These are phyloP conservation scores for Corynascus novoguineensis DNA, from an alignment of 495 filamentous ascomycete species.

Conservation along the genomic window DNA sequence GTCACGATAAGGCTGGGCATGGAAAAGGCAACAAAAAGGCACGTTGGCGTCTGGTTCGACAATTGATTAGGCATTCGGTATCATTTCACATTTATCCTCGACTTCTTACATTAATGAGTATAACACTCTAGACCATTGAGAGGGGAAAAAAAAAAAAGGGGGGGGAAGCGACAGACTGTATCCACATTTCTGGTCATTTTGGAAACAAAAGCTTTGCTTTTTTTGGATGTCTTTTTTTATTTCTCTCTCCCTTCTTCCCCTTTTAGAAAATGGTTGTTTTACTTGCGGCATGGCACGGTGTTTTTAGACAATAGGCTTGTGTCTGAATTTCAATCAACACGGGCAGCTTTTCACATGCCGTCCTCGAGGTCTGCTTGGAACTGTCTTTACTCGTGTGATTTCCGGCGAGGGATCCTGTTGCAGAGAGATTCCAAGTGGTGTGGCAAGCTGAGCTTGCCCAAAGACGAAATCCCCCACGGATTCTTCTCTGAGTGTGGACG, in stretches of 20 bases:
- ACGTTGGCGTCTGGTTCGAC: neutral
- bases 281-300: too few species aligned
- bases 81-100: neutral
- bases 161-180: neutral
- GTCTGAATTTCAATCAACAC: neutral
- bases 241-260: too few species aligned
- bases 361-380: neutral
- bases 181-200: constrained; percentile 3
- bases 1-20: constrained; percentile 3
- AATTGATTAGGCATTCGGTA: neutral
- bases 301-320: neutral
- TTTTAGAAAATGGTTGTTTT: neutral
- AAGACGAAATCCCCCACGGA: too few species aligned
- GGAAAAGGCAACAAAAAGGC: neutral
- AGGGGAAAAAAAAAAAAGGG: neutral
- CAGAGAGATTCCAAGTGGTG: too few species aligned
- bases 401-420: too few species aligned
- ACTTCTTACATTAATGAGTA: neutral
- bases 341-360: neutral
- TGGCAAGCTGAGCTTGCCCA: too few species aligned
- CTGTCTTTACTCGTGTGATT: too few species aligned
- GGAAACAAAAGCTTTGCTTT: neutral
- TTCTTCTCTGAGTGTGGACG: too few species aligned
- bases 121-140: too few species aligned
- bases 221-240: too few species aligned